A percentile compares a stretch with the other conserved stretches of the same genome.
Conservation (phyloP, 1,284 basidiomycete species). For the Leccinum proliferum region DNA sequence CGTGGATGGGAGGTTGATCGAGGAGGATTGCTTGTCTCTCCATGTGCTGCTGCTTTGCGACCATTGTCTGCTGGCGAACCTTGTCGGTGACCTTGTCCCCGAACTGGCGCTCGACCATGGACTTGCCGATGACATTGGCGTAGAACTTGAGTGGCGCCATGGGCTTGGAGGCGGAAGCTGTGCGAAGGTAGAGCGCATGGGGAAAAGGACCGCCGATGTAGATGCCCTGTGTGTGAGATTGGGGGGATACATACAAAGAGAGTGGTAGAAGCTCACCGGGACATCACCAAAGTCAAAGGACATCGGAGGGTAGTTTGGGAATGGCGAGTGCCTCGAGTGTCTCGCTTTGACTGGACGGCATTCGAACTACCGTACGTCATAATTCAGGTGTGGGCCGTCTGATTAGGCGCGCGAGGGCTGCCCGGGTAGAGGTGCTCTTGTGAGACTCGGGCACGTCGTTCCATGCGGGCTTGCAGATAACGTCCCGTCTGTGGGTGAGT, state of each 20-base stretch:
- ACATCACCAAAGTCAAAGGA: slow-evolving; percentile 55
- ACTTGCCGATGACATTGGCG: slow-evolving; percentile 64
- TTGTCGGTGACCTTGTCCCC: slow-evolving; percentile 45
- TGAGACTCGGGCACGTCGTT: too few relatives aligned
- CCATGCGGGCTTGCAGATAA: too few relatives aligned
- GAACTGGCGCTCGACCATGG: slow-evolving; percentile 56
- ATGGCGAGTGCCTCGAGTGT: slow-evolving; percentile 35
- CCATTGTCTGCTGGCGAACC: slow-evolving; percentile 50
- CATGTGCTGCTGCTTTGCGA: slow-evolving; percentile 51
- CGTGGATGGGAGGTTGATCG: slow-evolving; percentile 32
- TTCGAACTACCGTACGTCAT: too few relatives aligned
- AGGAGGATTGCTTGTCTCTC: slow-evolving; percentile 50
- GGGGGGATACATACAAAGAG: neutral
- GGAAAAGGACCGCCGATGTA: slow-evolving; percentile 58
- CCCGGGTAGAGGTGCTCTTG: too few relatives aligned
- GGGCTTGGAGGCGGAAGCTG: slow-evolving; percentile 48
- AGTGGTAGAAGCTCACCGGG: slow-evolving; percentile 39
- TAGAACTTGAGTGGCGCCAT: slow-evolving; percentile 64
- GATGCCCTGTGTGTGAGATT: slow-evolving; percentile 44
- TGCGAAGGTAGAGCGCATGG: slow-evolving; percentile 54
- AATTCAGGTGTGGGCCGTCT: too few relatives aligned
- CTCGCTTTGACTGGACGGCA: too few relatives aligned
- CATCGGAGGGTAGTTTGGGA: slow-evolving; percentile 41
- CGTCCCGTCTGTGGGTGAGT: too few relatives aligned
- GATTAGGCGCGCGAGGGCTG: too few relatives aligned